Conservation (phyloP, 2,329 filamentous ascomycete species). For the Fusarium chlamydosporum region DNA sequence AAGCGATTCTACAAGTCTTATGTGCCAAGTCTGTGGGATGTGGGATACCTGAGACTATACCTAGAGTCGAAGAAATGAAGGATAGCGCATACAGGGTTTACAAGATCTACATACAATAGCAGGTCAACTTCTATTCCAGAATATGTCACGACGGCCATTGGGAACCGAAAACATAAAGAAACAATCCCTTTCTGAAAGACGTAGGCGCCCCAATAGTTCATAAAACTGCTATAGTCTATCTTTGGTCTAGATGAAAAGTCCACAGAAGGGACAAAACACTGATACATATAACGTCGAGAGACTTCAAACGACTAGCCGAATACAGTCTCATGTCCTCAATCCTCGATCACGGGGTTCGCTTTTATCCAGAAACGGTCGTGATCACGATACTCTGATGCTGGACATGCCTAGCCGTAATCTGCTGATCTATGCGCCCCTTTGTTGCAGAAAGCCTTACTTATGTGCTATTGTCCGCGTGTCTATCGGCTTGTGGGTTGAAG, state of each 20-base stretch:
- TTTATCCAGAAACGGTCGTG: conserved; percentile 6
- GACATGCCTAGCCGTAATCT: not conserved
- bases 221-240: not conserved
- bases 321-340: conserved; percentile 4
- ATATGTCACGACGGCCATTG: not conserved
- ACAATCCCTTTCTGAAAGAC: not conserved
- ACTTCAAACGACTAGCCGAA: not conserved
- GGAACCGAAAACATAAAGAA: not conserved
- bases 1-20: not conserved
- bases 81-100: conserved; percentile 1
- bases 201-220: not conserved
- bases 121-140: conserved; percentile 2
- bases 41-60: conserved; percentile 9
- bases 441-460: conserved; percentile 17
- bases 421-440: conserved; percentile 24
- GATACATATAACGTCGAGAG: not conserved
- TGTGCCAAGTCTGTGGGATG: conserved; percentile 3
- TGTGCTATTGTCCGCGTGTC: conserved; percentile 5
- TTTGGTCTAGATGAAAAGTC: not conserved
- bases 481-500: too few relatives aligned
- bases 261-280: not conserved
- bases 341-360: conserved; percentile 1
- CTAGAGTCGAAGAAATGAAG: conserved; percentile 9
- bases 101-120: conserved; percentile 10
- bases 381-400: not conserved